Conservation (phyloP, 768 basidiomycete genomes). For the Mycena polygramma region DNA sequence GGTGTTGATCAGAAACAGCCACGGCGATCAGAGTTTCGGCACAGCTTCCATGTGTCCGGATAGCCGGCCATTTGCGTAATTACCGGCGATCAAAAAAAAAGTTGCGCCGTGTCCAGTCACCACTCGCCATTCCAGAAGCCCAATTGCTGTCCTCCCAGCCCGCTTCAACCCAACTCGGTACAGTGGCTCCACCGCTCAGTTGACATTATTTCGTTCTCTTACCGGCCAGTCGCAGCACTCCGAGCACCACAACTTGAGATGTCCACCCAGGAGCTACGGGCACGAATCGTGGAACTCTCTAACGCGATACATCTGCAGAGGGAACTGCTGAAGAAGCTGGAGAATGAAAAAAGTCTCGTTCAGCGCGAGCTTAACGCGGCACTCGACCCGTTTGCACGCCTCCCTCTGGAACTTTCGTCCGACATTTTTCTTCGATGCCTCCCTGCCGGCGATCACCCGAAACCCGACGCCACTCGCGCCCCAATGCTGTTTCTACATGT, state of each 20-base stretch:
- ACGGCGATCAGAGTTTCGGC: no score
- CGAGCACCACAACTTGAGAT: not conserved
- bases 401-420: not conserved
- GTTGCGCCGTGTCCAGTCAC: no score
- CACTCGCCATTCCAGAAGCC: no score
- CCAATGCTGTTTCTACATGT: conserved; percentile 6
- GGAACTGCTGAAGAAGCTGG: not conserved
- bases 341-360: not conserved
- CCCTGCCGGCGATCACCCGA: not conserved
- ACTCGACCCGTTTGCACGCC: not conserved
- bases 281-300: not conserved
- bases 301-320: not conserved
- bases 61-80: no score
- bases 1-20: no score
- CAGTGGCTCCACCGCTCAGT: no score
- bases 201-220: not conserved
- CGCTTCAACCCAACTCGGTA: no score
- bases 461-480: no score
- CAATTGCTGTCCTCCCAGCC: no score
- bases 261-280: not conserved
- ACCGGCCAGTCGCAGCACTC: not conserved
- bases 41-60: no score
- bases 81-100: no score
- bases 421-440: conserved; percentile 2
- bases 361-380: not conserved